Base-by-base conservation (phyloP, 1,284 basidiomycete genomes). In the Tilletia caries region DNA sequence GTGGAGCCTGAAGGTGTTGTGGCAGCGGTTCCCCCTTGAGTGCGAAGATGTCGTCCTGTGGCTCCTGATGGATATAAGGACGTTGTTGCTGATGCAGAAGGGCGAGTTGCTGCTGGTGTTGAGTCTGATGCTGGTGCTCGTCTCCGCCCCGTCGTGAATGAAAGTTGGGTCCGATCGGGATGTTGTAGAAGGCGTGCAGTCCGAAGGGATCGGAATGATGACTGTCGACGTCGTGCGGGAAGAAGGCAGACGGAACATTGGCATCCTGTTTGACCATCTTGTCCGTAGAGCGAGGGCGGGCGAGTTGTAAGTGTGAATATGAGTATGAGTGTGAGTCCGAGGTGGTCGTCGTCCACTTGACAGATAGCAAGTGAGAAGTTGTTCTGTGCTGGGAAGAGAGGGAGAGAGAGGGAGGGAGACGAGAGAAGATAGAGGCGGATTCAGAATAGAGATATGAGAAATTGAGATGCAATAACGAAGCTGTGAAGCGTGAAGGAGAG, bases 21-120 rank as follows among this genome's bases (percentile, higher is more conserved):
- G 54, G 37, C 1, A 69, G 13, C 1, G 50, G 50, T 48, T 71
- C 72, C 3, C 52, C 52, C 60, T 44, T 66, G 48, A 76, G 71
- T 3, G 67, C 75, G 50, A 76, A 76, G 5, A 74, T 58, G 23
- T 43, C 64, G n/a, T 73, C 67, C 20, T 68, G 18, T 10, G 54
- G 54, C 20, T 60, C 54, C 54, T 60, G 54, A 20, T 60, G 54
- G 54, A 60, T 60, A 25, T 29, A 60, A 6, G 23, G 54, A 1
- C 54, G 54, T 60, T 18, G 23, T 18, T 60, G 54, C 10, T 41
- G 37, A 2, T 41, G 37, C 8, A 41, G 37, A 15, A 41, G 37
- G 15, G 15, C 10, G 15, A 15, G 10, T 15, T 41, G 37, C 37
- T 41, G 37, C 15, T 41, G 54, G 8, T 27, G 54, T 60, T 18